These are phyloP conservation scores for Colletotrichum sublineola DNA, from an alignment of 2,329 filamentous ascomycete species.

Conservation along the genomic window DNA sequence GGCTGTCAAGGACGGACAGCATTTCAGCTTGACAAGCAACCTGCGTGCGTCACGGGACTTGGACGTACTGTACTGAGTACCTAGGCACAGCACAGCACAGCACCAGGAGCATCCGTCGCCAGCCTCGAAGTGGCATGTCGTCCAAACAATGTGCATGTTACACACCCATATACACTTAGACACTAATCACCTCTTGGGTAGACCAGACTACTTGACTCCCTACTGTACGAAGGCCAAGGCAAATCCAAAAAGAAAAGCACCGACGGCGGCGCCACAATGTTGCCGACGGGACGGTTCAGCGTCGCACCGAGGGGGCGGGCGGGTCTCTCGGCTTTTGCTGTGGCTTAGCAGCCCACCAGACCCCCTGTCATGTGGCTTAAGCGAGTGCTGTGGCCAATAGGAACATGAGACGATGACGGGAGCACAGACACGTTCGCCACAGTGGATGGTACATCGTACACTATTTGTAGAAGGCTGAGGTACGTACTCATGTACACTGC, in stretches of 20 bases:
- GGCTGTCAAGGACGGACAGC: too few relatives aligned
- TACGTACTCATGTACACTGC: too few relatives aligned
- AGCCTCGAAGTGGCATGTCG: slow-evolving; percentile 29
- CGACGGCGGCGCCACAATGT: slow-evolving; percentile 9
- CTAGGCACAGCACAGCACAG: neutral
- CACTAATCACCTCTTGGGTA: too few relatives aligned
- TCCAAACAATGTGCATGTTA: slow-evolving; percentile 1
- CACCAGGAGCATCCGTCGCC: neutral
- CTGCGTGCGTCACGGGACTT: too few relatives aligned
- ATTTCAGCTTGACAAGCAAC: neutral
- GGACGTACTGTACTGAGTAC: too few relatives aligned
- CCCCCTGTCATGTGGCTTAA: neutral
- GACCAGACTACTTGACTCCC: too few relatives aligned
- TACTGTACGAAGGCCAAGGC: neutral
- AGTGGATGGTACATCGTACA: neutral
- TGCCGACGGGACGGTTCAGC: slow-evolving; percentile 10
- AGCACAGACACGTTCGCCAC: neutral
- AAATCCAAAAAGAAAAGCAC: too few relatives aligned
- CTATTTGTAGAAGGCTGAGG: too few relatives aligned
- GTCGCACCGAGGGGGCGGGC: neutral
- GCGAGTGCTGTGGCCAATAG: neutral
- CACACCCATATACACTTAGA: neutral
- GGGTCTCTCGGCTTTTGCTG: neutral
- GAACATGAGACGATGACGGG: neutral
- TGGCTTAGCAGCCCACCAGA: neutral